Evolutionary conservation across 352 stramenopile species (phyloP), one percentile per base, ranked within the genome.

Genomic region (Phytophthora pseudosyringae): DNA sequence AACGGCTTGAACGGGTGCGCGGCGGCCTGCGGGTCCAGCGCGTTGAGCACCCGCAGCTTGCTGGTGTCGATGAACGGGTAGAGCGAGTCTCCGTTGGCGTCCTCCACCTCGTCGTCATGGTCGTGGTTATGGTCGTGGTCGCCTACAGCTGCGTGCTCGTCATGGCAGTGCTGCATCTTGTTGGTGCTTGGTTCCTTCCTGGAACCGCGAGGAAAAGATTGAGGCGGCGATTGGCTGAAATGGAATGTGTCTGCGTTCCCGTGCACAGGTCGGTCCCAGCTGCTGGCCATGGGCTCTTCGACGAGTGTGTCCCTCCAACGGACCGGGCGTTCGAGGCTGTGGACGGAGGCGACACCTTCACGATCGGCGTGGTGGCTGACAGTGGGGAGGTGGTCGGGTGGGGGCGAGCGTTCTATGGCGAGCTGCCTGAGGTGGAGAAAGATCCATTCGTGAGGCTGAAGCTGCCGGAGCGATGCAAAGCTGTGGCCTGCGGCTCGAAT

Each of bases 51-150:
- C 25, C 86, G 81, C 47, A 95, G 64, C 62, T 95, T 95, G 76
- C 82, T 95, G 16, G 86, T 94, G 71, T 95, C 88, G 45, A 95
- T 89, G 80, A 80, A 95, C 10, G 73, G 82, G 67, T 83, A 95
- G 54, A 95, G 77, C 40, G 88, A 94, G 53, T 93, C 86, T 16
- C 88, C 88, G 15, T 85, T 78, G 13, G 81, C 73, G 45, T 94
- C 79, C 50, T 94, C 81, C 16, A 89, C 67, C 21, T 94, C 87
- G 35, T 78, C 60, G 51, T 82, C 70, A 57, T 95, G 87, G 65
- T 74, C 65, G 36, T 75, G 60, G 54, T 75, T 47, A 71, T 93
- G 82, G 57, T 53, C 44, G 50, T 83, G 71, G 47, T 81, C 71
- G 52, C 76, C 80, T 35, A 74, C 55, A 16, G 73, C 54, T 36